Base-by-base conservation (phyloP, 768 basidiomycete genomes). In the Lepiota brunneoincarnata region DNA sequence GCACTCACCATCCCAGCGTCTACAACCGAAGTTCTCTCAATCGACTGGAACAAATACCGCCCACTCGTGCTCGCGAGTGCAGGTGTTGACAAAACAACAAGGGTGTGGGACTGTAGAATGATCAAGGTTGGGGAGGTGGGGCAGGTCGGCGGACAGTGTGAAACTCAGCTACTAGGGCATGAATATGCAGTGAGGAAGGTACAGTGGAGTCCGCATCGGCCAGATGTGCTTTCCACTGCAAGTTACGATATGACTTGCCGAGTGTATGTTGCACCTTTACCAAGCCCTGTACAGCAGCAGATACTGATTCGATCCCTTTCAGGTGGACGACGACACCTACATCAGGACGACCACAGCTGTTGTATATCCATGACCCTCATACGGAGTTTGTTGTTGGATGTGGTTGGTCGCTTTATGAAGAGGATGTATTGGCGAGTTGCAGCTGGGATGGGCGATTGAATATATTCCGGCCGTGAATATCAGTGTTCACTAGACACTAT, bases 231-330 rank as follows among this genome's bases (percentile, higher is more conserved):
- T 20, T 86, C 87, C 2, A 74, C 75, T 38, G 80, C 74, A 36
- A 87, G 89, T 63, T 95, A 98, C 70, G 96, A 98, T 65, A 98
- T 98, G 96, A 93, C 93, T 1, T 93, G 89, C 69, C 78, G 92
- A 67, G 78, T 95, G 89, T 97, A 75, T 66, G 87, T 79, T 1
- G 6, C 48, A 55, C 48, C 23, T 56, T 54, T 56, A 38, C 60
- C 47, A 38, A 28, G 40, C 23, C n/a, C 18, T 37, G 26, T 45
- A 23, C 26, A 12, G 44, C 36, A 28, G 40, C 56, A 51, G 41
- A 42, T 53, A 37, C 20, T 52, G 4, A 35, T 53, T 26, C 28
- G 20, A 24, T 4, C 15, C 18, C 49, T 35, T 55, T 7, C 56
- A 90, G 92, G 60, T 94, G 92, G 92, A 82, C 82, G 56, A 86